These are phyloP conservation scores for Kitagawia praeruptora DNA, from an alignment of 129 eudicot species.

Conservation along the genomic window DNA sequence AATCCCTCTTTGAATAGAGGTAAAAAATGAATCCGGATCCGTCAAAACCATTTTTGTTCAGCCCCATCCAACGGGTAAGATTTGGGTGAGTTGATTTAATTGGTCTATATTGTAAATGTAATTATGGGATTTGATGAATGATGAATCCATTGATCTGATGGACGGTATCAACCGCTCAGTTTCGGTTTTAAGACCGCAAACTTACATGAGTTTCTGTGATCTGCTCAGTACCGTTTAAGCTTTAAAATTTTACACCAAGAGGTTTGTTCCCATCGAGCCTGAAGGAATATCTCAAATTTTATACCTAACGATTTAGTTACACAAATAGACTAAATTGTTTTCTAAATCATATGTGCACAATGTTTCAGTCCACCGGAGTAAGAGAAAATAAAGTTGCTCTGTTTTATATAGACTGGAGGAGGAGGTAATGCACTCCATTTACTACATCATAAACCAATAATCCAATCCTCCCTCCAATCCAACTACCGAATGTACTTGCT, in stretches of 20 bases:
- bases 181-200: neutral
- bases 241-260: neutral
- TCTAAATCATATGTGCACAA: neutral
- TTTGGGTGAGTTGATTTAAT: no score
- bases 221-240: neutral
- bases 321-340: neutral
- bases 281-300: neutral
- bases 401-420: constrained; percentile 38
- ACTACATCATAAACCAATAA: constrained; percentile 75
- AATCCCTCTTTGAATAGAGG: no score
- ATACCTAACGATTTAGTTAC: neutral
- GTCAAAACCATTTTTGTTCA: no score
- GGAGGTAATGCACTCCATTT: constrained; percentile 51
- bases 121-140: no score
- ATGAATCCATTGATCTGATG: no score
- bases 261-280: neutral
- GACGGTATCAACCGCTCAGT: no score
- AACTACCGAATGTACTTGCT: constrained; percentile 89
- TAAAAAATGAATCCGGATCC: no score
- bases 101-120: no score
- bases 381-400: constrained; percentile 10
- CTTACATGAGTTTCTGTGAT: neutral
- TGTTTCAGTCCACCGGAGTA: neutral
- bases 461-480: constrained; percentile 91
- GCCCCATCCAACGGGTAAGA: no score